Evolutionary conservation across 2,329 filamentous ascomycete species (phyloP), one percentile per base, ranked within the genome.

Genomic region (Hypoxylon sp.): DNA sequence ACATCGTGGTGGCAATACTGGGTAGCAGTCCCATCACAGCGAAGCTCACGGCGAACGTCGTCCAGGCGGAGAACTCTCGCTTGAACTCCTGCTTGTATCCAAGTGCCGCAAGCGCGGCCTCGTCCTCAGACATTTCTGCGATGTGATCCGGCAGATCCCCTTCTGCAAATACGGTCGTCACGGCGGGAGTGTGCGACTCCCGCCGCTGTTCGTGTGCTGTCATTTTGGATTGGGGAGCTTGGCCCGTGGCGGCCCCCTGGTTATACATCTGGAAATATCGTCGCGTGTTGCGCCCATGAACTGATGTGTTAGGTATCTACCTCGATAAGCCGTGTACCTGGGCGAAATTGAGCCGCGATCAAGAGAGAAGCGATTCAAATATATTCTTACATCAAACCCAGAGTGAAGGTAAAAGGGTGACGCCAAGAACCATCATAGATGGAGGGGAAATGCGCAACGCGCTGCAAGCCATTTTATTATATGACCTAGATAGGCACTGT

Each of bases 41-140:
- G 75, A 93, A 93, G 57, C 85, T 89, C 40, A 93, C 89, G 70
- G 89, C 91, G 74, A 93, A 93, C 0, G 89, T 91, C 4, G 90
- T 91, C 85, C 89, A 93, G 12, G 92, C 80, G 1, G 85, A 89
- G 75, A 93, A 92, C 72, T 93, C 90, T 72, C 91, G 83, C 78
- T 81, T 81, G 74, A 82, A 82, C 61, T 82, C 81, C 57, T 83
- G 82, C 70, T 81, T 83, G 70, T 84, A 85, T 49, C 88, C 88
- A 22, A 91, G 80, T 0, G 87, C 84, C 1, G 85, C 86, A 4
- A 91, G 80, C 1, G 84, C 84, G 57, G 88, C 86, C 69, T 90
- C 87, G 72, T 90, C 88, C 3, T 64, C 73, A 14, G 73, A 72
- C 75, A 77, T 75, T n/a, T 74, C 72, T 33, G 61, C 63, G 22